These are phyloP conservation scores for Volvariella surrecta DNA, from an alignment of 1,284 basidiomycete species.

Conservation along the genomic window DNA sequence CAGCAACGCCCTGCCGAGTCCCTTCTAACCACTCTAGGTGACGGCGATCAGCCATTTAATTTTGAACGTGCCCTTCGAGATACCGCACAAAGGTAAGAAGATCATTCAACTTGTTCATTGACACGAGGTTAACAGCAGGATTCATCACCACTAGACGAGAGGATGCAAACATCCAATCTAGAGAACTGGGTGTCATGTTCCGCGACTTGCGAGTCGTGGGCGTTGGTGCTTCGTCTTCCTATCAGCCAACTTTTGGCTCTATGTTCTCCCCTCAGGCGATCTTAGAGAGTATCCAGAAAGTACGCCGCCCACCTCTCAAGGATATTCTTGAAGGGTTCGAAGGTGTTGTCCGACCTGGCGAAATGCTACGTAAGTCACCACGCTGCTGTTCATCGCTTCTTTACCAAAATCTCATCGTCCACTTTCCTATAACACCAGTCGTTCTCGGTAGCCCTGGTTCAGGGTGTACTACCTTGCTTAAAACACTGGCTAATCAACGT, in stretches of 20 bases:
- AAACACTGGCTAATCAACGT: conserved; percentile 62
- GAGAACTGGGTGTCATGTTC: conserved; percentile 46
- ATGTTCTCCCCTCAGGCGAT: conserved; percentile 30
- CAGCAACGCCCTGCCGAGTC: not conserved
- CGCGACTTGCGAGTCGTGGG: conserved; percentile 43
- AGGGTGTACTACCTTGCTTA: conserved; percentile 71
- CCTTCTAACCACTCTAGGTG: conserved; percentile 2
- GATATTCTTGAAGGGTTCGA: conserved; percentile 40
- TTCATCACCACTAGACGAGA: conserved; percentile 29
- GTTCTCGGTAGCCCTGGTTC: conserved; percentile 56
- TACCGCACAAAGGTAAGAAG: conserved; percentile 24
- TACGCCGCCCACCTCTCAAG: conserved; percentile 32
- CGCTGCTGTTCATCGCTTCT: no score
- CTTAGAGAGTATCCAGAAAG: conserved; percentile 19
- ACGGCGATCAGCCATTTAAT: conserved; percentile 21
- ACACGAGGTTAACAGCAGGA: not conserved
- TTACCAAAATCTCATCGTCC: no score
- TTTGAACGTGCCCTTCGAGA: conserved; percentile 28
- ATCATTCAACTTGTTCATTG: no score
- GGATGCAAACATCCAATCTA: conserved; percentile 33
- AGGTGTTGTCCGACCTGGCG: conserved; percentile 44
- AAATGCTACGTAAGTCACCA: conserved; percentile 43
- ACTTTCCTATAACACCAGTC: conserved; percentile 20
- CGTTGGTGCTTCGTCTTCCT: conserved; percentile 31
- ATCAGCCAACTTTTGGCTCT: conserved; percentile 35